These are phyloP conservation scores for Cordyceps pruinosa DNA, from an alignment of 2,329 filamentous ascomycete species.

Conservation along the genomic window DNA sequence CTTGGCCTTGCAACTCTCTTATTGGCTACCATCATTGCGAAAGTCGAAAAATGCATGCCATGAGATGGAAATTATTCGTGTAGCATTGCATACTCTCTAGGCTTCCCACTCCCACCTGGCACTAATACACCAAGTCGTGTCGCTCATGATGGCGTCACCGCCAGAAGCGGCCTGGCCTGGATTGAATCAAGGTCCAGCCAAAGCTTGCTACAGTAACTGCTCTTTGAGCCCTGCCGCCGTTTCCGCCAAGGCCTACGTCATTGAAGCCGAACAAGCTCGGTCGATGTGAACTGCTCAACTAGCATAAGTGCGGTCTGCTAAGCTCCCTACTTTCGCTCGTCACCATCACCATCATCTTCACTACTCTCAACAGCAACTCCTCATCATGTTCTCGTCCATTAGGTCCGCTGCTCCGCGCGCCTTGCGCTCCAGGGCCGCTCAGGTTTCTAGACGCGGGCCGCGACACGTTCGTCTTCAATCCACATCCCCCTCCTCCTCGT, in stretches of 20 bases:
- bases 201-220: neutral
- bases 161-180: conserved; percentile 1
- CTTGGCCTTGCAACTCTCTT: too few species aligned
- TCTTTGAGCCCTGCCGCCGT: neutral
- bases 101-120: neutral
- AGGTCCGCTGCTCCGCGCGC: neutral
- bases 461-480: conserved; percentile 34
- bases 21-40: too few species aligned
- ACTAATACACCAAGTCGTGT: neutral
- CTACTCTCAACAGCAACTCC: neutral
- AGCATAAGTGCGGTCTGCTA: neutral
- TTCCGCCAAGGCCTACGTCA: neutral
- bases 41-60: neutral
- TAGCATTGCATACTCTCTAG: neutral
- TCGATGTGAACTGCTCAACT: neutral
- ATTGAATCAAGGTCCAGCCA: neutral
- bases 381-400: conserved; percentile 4
- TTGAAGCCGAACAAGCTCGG: neutral
- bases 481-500: conserved; percentile 22
- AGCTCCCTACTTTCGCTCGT: neutral
- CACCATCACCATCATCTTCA: neutral
- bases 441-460: neutral
- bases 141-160: conserved; percentile 5
- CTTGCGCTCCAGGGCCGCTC: neutral
- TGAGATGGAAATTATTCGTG: neutral